Percentiles rank a stretch among this genome's conserved stretches.
Conservation (phyloP, 352 stramenopile species). For the Phytophthora lateralis region DNA sequence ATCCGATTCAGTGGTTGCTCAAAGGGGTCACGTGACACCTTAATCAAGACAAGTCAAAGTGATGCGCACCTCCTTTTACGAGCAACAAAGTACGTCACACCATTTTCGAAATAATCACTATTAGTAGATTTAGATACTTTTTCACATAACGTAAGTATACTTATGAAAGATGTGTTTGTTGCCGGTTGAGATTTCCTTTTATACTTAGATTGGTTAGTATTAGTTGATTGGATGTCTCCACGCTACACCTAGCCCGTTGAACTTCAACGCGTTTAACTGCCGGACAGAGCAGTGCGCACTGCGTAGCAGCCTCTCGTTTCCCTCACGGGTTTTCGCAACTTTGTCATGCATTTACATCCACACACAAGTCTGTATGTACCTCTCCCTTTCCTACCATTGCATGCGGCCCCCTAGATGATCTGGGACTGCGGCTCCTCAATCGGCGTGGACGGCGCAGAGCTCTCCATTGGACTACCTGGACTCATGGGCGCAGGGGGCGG, state of each 20-base stretch:
- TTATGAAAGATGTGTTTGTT: background rate
- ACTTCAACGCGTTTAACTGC: conserved; percentile 24
- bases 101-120: background rate
- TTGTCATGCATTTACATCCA: conserved; percentile 40
- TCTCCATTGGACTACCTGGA: conserved; percentile 21
- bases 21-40: background rate
- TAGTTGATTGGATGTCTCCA: background rate
- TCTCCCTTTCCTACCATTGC: conserved; percentile 23
- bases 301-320: background rate
- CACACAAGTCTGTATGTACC: conserved; percentile 30
- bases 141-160: conserved; percentile 10
- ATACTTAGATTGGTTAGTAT: background rate
- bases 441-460: conserved; percentile 24
- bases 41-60: background rate
- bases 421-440: conserved; percentile 38
- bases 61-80: conserved; percentile 9
- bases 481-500: conserved; percentile 37
- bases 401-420: conserved; percentile 38
- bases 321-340: conserved; percentile 12
- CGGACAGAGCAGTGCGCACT: background rate
- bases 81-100: conserved; percentile 28
- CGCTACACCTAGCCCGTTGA: conserved; percentile 4
- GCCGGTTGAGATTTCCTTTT: background rate
- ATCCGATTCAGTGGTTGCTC: conserved; percentile 11
- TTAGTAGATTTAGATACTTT: background rate